Conservation (phyloP, 345 rosid species). For the Noccaea caerulescens region DNA sequence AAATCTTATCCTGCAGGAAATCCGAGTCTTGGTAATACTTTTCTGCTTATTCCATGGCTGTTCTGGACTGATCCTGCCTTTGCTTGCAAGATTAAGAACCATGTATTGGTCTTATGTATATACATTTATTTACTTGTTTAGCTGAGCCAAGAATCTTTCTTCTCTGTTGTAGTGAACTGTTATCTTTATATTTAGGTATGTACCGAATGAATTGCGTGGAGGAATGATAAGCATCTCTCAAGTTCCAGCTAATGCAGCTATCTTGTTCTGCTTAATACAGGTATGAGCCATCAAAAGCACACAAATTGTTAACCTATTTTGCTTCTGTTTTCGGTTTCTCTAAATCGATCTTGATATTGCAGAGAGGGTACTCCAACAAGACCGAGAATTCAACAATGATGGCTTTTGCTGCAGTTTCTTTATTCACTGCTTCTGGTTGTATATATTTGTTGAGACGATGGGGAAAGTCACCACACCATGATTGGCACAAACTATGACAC, state of each 20-base stretch:
- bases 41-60: slow-evolving; percentile 81
- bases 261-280: slow-evolving; percentile 63
- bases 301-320: not conserved
- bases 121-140: not conserved
- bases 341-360: slow-evolving; percentile 41
- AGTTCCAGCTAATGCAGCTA: slow-evolving; percentile 78
- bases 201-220: slow-evolving; percentile 90
- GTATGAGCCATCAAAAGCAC: slow-evolving; percentile 40
- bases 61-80: slow-evolving; percentile 72
- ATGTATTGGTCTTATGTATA: slow-evolving; percentile 51
- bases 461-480: slow-evolving; percentile 92
- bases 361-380: slow-evolving; percentile 73
- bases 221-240: slow-evolving; percentile 93
- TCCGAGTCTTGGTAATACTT: slow-evolving; percentile 66
- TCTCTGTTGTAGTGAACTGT: slow-evolving; percentile 21
- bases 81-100: slow-evolving; percentile 91
- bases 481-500: slow-evolving; percentile 74
- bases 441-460: slow-evolving; percentile 76
- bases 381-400: slow-evolving; percentile 75
- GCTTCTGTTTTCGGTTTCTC: not conserved
- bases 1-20: slow-evolving; percentile 62
- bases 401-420: slow-evolving; percentile 64
- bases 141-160: slow-evolving; percentile 10
- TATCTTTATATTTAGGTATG: slow-evolving; percentile 60
- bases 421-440: slow-evolving; percentile 75